Evolutionary conservation across 345 rosid species (phyloP), one percentile per base, ranked within the genome.

Genomic region (Eucalyptus pumila): DNA sequence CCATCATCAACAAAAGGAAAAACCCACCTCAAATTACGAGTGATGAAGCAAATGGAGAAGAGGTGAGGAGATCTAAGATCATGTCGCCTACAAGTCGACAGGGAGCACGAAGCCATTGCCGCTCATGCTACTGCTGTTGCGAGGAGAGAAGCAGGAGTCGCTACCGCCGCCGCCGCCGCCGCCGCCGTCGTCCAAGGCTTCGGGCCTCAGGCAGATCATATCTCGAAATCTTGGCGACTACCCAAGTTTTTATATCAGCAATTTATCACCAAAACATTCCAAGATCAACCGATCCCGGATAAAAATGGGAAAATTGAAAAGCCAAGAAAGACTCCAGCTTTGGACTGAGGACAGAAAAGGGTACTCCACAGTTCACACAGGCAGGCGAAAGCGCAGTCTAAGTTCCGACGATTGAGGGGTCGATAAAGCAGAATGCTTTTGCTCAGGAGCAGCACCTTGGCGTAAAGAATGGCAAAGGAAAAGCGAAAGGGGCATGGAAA

Each of bases 141-240:
- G 92, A 88, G 42, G 76, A 5, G 32, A 85, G 85, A 30, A 69
- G 58, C 87, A 90, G 90, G 87, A 88, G 44, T 88, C 88, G 86
- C 87, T 83, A 37, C 85, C 81, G 37, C 62, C 62, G 62, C 56
- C 56, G 56, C 40, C 56, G 56, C 40, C 40, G 40, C 62, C 30
- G 62, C 89, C 90, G 48, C 80, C 93, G 80, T 94, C 97, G 52
- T 91, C 95, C 37, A 93, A 91, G 87, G 93, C 92, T 92, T 91
- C 96, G 4, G 95, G 90, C 91, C 93, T 94, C 85, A 94, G 90
- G 90, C 97, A 94, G 90, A 94, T 93, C 97, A 95, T 95, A 24
- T 89, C 90, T 86, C 45, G 30, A 26, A 86, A 49, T 9, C 60
- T 47, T 30, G 62, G 45, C n/a, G 11, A 37, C 56, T n/a, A 34